Conservation (phyloP, 352 stramenopile species). For the Phytophthora idaei region DNA sequence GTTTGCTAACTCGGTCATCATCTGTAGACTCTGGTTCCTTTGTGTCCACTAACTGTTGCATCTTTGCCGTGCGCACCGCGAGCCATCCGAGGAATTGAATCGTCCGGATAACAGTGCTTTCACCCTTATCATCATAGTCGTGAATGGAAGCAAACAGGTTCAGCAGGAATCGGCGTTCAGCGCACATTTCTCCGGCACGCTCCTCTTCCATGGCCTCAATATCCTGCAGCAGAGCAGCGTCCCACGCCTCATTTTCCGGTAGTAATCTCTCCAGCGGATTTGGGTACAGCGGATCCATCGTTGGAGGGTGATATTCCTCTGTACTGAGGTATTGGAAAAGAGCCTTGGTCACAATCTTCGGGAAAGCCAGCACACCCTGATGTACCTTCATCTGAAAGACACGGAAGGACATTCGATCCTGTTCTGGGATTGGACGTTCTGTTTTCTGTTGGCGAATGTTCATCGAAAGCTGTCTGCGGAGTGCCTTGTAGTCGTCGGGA, state of each 20-base stretch:
- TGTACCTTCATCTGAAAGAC: conserved; percentile 89
- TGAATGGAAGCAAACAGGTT: conserved; percentile 88
- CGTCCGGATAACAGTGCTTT: conserved; percentile 83
- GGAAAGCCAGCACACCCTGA: conserved; percentile 76
- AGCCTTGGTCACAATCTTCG: conserved; percentile 60
- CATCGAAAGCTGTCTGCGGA: conserved; percentile 80
- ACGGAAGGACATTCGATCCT: conserved; percentile 87
- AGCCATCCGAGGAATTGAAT: conserved; percentile 87
- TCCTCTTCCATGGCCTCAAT: conserved; percentile 70
- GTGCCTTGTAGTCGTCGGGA: conserved; percentile 71
- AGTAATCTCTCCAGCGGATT: conserved; percentile 66
- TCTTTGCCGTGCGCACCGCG: conserved; percentile 63
- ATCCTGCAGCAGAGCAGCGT: conserved; percentile 61
- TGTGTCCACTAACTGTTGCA: conserved; percentile 58
- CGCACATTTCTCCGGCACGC: conserved; percentile 69
- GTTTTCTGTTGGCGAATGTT: conserved; percentile 88
- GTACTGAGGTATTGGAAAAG: conserved; percentile 83
- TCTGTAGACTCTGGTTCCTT: conserved; percentile 30
- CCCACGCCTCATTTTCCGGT: conserved; percentile 53
- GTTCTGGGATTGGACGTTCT: conserved; percentile 78
- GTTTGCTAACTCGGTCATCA: conserved; percentile 32
- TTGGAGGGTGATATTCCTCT: conserved; percentile 66
- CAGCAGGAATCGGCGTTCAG: conserved; percentile 77
- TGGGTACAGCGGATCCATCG: conserved; percentile 48
- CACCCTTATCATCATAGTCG: conserved; percentile 88